A percentile compares a stretch with the other conserved stretches of the same genome.
Evolutionary conservation across 2,329 filamentous ascomycete species (phyloP).

Genomic region (Verticillium klebahnii): DNA sequence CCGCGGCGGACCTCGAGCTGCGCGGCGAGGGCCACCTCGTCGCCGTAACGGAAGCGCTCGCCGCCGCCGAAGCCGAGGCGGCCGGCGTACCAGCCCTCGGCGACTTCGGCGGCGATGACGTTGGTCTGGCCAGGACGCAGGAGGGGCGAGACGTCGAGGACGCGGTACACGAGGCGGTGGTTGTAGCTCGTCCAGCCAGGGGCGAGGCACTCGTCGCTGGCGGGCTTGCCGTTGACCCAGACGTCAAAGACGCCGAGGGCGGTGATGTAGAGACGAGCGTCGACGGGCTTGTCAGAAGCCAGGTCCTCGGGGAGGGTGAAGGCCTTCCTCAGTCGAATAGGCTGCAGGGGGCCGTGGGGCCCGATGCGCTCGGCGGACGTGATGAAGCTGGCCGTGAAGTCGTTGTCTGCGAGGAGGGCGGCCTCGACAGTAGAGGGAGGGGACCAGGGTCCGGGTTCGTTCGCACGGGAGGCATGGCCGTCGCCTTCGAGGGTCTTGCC

Average conservation of each 20-base stretch:
- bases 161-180: constrained; percentile 36
- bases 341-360: constrained; percentile 3
- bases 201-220: constrained; percentile 26
- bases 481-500: constrained; percentile 10
- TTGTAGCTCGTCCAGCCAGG: constrained; percentile 41
- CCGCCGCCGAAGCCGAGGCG: constrained; percentile 26
- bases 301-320: constrained; percentile 1
- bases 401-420: constrained; percentile 1
- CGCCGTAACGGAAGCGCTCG: constrained; percentile 23
- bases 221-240: constrained; percentile 29
- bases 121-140: constrained; percentile 28
- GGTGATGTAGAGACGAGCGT: constrained; percentile 28
- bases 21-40: constrained; percentile 23
- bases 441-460: constrained; percentile 5
- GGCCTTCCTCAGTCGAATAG: constrained; percentile 6
- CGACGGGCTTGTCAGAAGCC: neutral
- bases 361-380: neutral
- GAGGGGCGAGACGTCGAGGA: constrained; percentile 33
- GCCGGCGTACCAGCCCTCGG: constrained; percentile 47
- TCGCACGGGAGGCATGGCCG: neutral
- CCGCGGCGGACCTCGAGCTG: constrained; percentile 17
- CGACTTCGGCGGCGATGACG: constrained; percentile 39
- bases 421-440: constrained; percentile 3
- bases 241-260: constrained; percentile 30
- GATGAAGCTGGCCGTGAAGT: constrained; percentile 7